Conservation (phyloP, 2,329 filamentous ascomycete genomes). For the Fusarium verrucosum region DNA sequence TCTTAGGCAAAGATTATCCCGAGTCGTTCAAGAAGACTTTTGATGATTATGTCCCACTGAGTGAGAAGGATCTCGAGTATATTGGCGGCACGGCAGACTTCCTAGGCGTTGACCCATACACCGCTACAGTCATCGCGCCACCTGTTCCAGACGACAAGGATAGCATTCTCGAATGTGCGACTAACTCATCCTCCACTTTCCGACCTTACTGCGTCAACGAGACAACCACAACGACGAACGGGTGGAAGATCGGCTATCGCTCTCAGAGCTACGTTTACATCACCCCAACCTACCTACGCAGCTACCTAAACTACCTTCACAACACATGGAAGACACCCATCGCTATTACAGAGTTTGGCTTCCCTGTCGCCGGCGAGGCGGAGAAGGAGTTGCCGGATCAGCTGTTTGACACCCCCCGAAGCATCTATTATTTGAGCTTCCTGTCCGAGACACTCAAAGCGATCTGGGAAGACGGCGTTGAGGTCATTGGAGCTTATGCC, state of each 20-base stretch:
- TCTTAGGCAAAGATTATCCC: conserved; percentile 61
- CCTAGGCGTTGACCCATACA: conserved; percentile 67
- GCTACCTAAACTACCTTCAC: conserved; percentile 65
- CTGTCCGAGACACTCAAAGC: conserved; percentile 64
- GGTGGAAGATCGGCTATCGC: conserved; percentile 68
- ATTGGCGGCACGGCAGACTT: conserved; percentile 64
- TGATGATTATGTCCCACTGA: conserved; percentile 58
- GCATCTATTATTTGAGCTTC: conserved; percentile 63
- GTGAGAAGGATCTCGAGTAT: conserved; percentile 56
- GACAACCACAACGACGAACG: conserved; percentile 56
- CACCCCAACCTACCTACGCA: conserved; percentile 66
- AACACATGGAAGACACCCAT: conserved; percentile 64
- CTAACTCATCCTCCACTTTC: conserved; percentile 55
- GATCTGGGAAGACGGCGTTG: conserved; percentile 64
- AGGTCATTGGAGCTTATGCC: conserved; percentile 63
- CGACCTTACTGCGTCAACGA: conserved; percentile 64
- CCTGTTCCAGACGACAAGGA: conserved; percentile 48
- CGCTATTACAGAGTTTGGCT: conserved; percentile 65
- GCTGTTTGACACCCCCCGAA: conserved; percentile 62
- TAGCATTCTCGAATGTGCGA: conserved; percentile 59
- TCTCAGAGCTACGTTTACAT: conserved; percentile 67
- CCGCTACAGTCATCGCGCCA: conserved; percentile 61
- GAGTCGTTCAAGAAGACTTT: conserved; percentile 57
- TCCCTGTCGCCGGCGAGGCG: conserved; percentile 61
- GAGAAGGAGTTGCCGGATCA: conserved; percentile 58